phyloP scores from a whole-genome alignment of 768 basidiomycete genomes.

The Suillus plorans region DNA sequence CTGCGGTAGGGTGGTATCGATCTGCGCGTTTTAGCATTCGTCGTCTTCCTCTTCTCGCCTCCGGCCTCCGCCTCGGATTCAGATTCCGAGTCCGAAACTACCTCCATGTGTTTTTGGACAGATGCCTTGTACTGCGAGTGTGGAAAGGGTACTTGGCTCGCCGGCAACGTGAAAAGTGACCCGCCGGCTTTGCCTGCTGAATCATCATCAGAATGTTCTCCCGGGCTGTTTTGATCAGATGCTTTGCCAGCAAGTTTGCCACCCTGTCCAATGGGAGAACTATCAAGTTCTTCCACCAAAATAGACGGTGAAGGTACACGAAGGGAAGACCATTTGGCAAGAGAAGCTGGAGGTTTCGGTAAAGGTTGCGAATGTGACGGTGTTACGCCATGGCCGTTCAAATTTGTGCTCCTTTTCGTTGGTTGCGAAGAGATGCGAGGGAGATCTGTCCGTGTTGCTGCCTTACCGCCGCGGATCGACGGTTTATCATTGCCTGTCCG shows the following conservation, averaged over 20 bases:
- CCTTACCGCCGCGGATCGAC: background rate
- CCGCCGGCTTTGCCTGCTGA: constrained; percentile 9
- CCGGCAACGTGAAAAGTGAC: constrained; percentile 50
- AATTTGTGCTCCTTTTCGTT: no score
- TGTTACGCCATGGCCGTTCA: background rate
- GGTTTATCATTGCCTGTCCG: background rate
- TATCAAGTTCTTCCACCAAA: constrained; percentile 36
- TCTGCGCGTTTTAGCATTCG: constrained; percentile 12
- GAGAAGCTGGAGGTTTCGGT: constrained; percentile 11
- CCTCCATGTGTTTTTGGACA: constrained; percentile 13
- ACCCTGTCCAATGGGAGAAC: constrained; percentile 16
- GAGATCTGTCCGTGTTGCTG: background rate
- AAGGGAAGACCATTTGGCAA: constrained; percentile 31
- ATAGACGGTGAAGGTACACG: constrained; percentile 22
- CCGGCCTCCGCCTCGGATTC: constrained; percentile 40
- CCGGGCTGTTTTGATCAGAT: constrained; percentile 8
- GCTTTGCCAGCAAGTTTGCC: constrained; percentile 10
- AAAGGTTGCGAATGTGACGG: constrained; percentile 1
- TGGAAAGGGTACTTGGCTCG: constrained; percentile 54
- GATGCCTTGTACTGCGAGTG: constrained; percentile 45
- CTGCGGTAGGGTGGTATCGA: constrained; percentile 37
- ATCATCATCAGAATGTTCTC: constrained; percentile 1
- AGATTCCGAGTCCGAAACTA: constrained; percentile 19
- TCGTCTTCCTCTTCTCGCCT: constrained; percentile 20
- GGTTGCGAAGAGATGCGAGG: background rate